Base-by-base conservation (phyloP, 371 early-diverging fungal species). In the Fennellomyces sp. region DNA sequence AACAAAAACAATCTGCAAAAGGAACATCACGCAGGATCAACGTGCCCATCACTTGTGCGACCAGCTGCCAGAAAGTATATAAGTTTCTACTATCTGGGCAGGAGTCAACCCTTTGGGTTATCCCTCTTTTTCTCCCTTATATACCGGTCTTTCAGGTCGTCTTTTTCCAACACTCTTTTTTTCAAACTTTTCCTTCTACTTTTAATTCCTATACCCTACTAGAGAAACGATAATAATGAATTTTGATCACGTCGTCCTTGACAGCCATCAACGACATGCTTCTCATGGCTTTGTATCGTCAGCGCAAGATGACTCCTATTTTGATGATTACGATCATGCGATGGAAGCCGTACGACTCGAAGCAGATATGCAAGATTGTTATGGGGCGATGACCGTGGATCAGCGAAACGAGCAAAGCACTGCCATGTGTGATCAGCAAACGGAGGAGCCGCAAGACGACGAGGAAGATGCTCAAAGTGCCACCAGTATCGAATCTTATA, bases 261-360 rank as follows among this genome's bases (percentile, higher is more conserved):
- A 25, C 21, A 13, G 13, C 8, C 35, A 33, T 33, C 52, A 52
- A 31, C 33, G 51, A 52, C 33, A 52, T 31, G 23, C 26, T 21
- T 21, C 13, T 33, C 2, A n/a, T n/a, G n/a, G n/a, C n/a, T n/a
- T n/a, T n/a, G n/a, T n/a, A n/a, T n/a, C n/a, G n/a, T n/a, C n/a
- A n/a, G n/a, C n/a, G n/a, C n/a, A n/a, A n/a, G 75, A 75, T 28
- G 17, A 60, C 15, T 38, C 47, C 28, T 70, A 73, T 48, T 66
- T 73, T 59, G 60, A 63, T 35, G 65, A 69, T 13, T 73, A 76
- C 50, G 73, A 73, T 35, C 69, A 58, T 33, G 65, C 64, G 27
- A 70, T 70, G 64, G 57, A 51, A n/a, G 54, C 66, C 33, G 64
- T 61, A 33, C 57, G 64, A 15, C 47, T 63, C 23, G 57, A 59